Conservation (phyloP, 176 grass and related monocot genomes). For the Bothriochloa decipiens region DNA sequence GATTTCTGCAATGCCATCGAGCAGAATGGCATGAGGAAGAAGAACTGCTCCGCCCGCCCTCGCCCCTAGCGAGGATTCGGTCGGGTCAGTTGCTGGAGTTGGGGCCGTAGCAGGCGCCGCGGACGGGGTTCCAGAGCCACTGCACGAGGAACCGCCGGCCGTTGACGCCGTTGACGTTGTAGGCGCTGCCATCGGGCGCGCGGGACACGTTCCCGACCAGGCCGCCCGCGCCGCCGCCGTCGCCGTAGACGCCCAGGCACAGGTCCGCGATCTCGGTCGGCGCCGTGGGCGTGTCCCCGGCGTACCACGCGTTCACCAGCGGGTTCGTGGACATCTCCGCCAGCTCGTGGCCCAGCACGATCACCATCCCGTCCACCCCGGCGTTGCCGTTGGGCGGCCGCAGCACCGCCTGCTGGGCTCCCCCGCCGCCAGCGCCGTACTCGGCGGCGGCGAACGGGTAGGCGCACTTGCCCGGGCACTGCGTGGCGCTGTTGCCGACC, state of each 20-base stretch:
- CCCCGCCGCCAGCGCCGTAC: constrained; percentile 11
- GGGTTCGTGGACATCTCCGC: constrained; percentile 78
- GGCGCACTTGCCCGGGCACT: constrained; percentile 80
- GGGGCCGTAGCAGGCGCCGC: constrained; percentile 68
- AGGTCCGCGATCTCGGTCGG: constrained; percentile 93
- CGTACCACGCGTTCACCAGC: constrained; percentile 86
- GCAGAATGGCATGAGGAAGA: constrained; percentile 10
- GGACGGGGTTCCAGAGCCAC: constrained; percentile 84
- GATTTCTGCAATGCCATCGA: constrained; percentile 41
- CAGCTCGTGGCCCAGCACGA: constrained; percentile 79
- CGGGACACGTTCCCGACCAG: constrained; percentile 69
- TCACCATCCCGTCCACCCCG: constrained; percentile 81
- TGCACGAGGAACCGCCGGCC: constrained; percentile 80
- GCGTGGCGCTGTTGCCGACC: constrained; percentile 76
- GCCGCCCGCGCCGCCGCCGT: constrained; percentile 65
- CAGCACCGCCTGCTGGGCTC: constrained; percentile 42
- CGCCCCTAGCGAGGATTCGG: background rate
- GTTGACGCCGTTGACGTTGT: constrained; percentile 78
- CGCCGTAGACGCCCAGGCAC: constrained; percentile 77
- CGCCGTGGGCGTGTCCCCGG: constrained; percentile 73
- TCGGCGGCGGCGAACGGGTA: constrained; percentile 72
- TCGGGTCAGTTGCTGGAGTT: constrained; percentile 52
- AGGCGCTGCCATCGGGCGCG: constrained; percentile 52
- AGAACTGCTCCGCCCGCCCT: background rate
- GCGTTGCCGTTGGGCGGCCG: constrained; percentile 72